Percentiles rank a stretch among this genome's conserved stretches.
Evolutionary conservation across 164 flowering plant species (phyloP).

Genomic region (Chimonanthus praecox): DNA sequence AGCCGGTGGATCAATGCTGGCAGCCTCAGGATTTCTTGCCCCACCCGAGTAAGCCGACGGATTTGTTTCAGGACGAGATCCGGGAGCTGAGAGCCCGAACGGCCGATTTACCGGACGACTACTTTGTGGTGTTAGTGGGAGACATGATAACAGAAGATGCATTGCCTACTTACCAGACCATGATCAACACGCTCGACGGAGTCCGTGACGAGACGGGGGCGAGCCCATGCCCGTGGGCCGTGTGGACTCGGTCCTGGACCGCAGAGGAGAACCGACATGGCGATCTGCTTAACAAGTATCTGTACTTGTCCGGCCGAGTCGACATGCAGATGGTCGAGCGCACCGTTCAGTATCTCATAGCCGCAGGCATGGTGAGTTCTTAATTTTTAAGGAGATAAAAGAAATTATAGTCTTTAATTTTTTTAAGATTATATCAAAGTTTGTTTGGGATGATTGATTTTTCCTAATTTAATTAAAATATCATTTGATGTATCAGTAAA

Average conservation of each 20-base stretch:
- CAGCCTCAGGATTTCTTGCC: constrained; percentile 44
- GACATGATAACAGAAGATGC: constrained; percentile 37
- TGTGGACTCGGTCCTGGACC: constrained; percentile 39
- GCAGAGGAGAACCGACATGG: constrained; percentile 29
- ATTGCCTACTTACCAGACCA: constrained; percentile 32
- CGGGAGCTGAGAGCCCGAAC: constrained; percentile 24
- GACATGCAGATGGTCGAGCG: constrained; percentile 36
- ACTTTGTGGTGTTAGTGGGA: constrained; percentile 34
- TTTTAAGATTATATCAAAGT: too few relatives aligned
- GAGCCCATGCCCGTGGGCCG: constrained; percentile 30
- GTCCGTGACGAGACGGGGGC: constrained; percentile 30
- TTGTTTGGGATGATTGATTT: too few relatives aligned
- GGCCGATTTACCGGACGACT: constrained; percentile 31
- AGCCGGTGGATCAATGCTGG: constrained; percentile 40
- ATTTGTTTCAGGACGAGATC: constrained; percentile 24
- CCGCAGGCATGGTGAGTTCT: constrained; percentile 39
- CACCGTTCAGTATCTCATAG: constrained; percentile 36
- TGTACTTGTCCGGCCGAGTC: constrained; percentile 38
- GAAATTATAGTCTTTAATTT: too few relatives aligned
- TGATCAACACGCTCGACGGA: constrained; percentile 25
- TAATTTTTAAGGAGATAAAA: too few relatives aligned
- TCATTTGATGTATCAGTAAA: too few relatives aligned
- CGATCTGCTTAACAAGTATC: constrained; percentile 30
- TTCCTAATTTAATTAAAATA: too few relatives aligned
- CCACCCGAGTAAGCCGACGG: constrained; percentile 24